Base-by-base conservation (phyloP, 257 asterid species). In the Solanum bulbocastanum region DNA sequence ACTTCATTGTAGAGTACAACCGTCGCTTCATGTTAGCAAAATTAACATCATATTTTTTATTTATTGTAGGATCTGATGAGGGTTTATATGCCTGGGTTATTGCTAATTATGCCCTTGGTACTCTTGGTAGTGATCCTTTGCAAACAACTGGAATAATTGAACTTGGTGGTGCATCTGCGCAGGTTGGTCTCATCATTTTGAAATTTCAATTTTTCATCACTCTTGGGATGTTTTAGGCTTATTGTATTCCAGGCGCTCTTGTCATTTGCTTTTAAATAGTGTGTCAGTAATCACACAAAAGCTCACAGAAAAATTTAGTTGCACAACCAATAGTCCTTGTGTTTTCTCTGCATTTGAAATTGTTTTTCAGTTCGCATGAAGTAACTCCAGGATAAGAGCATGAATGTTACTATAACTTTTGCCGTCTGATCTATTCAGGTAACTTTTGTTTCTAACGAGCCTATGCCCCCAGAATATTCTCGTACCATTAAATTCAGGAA, bases 161-260 rank as follows among this genome's bases (percentile, higher is more conserved):
- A 91, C 99, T 97, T 88, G 99, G 99, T 86, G 99, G 99, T 87
- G 98, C 99, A 46, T 97, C 99, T 88, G 98, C 96, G 85, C 99
- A 97, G 99, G 99, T 97, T 86, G 65, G n/a, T 81, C 89, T 89
- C 52, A 7, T n/a, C 68, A 74, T 86, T 87, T 88, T 85, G 65
- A 25, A 79, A 27, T 49, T 58, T 81, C 85, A 33, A 36, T 84
- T 83, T 68, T 39, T 86, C 33, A 42, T 40, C 72, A 25, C 72
- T 37, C n/a, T 83, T 69, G 83, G 83, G 62, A 33, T 84, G 69
- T 22, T 86, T 56, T 18, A 23, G 32, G 69, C 85, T 82, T 30
- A 32, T 9, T 49, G 30, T 46, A 49, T 82, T 82, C 69, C 69
- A 18, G 30, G 16, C 1, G 1, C 20, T 30, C 11, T 30, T 30